phyloP scores from a whole-genome alignment of 495 filamentous ascomycete species.

The Clohesyomyces aquaticus region DNA sequence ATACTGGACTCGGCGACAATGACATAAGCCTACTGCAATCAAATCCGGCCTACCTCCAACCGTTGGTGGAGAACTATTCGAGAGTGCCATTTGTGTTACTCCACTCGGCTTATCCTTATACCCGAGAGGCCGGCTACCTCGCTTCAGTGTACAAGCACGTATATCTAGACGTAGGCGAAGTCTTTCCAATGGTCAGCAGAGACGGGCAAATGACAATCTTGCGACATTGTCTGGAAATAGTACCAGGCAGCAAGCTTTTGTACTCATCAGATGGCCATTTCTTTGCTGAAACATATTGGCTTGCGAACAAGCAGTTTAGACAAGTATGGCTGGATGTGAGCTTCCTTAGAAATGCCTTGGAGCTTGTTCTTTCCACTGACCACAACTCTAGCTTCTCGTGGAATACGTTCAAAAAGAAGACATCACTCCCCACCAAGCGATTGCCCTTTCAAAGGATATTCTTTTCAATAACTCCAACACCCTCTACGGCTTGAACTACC shows the following conservation, averaged over 20 bases:
- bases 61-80: constrained; percentile 70
- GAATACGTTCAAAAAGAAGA: constrained; percentile 65
- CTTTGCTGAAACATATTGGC: constrained; percentile 81
- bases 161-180: constrained; percentile 83
- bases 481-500: constrained; percentile 58
- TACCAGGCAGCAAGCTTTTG: constrained; percentile 74
- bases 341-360: background rate
- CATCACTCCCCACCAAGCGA: constrained; percentile 61
- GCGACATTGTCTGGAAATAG: constrained; percentile 74
- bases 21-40: constrained; percentile 72
- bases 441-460: constrained; percentile 60
- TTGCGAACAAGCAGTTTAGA: constrained; percentile 77
- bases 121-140: constrained; percentile 79
- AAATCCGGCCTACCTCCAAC: constrained; percentile 78
- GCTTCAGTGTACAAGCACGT: constrained; percentile 79
- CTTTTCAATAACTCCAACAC: constrained; percentile 73
- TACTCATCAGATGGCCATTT: constrained; percentile 88
- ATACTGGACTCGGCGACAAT: constrained; percentile 84
- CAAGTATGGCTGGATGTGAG: constrained; percentile 69
- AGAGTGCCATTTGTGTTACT: constrained; percentile 76
- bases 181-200: constrained; percentile 80
- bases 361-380: background rate
- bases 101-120: constrained; percentile 85
- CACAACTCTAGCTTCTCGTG: constrained; percentile 65
- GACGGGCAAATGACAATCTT: constrained; percentile 77